Conservation (phyloP, 2,329 filamentous ascomycete species). For the Peltaster fructicola region DNA sequence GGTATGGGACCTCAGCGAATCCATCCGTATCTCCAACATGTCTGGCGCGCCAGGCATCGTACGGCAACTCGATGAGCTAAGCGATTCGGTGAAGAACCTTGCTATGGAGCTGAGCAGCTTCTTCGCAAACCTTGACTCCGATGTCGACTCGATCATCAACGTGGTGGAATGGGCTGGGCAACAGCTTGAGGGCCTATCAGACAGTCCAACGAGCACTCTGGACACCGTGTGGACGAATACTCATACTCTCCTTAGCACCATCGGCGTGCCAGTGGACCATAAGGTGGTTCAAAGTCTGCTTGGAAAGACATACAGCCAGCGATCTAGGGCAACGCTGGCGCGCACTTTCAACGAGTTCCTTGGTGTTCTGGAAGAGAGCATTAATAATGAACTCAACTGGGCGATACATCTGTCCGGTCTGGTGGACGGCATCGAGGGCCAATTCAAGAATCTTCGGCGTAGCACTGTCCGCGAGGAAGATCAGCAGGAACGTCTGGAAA, state of each 20-base stretch:
- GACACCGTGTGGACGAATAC: constrained; percentile 69
- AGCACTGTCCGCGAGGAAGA: constrained; percentile 71
- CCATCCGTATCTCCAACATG: constrained; percentile 76
- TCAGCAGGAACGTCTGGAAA: constrained; percentile 61
- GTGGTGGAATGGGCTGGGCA: constrained; percentile 94
- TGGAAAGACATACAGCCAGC: constrained; percentile 63
- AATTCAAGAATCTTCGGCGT: constrained; percentile 76
- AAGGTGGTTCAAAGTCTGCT: constrained; percentile 52
- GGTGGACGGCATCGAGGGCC: constrained; percentile 81
- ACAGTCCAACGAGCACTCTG: constrained; percentile 43
- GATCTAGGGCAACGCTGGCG: constrained; percentile 62
- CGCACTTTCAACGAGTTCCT: constrained; percentile 81
- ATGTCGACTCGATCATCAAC: constrained; percentile 80
- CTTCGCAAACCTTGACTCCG: constrained; percentile 82
- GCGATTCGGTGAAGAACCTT: constrained; percentile 68
- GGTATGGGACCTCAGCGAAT: constrained; percentile 89
- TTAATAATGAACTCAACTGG: constrained; percentile 67
- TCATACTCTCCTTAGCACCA: constrained; percentile 53
- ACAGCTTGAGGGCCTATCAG: constrained; percentile 55
- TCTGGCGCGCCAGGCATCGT: constrained; percentile 76
- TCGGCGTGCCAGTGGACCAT: constrained; percentile 24
- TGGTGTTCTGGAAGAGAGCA: constrained; percentile 71
- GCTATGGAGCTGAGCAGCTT: constrained; percentile 78
- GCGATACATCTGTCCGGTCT: constrained; percentile 65
- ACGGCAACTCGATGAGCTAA: constrained; percentile 65